Percentiles rank a stretch among this genome's conserved stretches.
Evolutionary conservation across 2,329 filamentous ascomycete genomes (phyloP).

Genomic region (Penicillium digitatum): DNA sequence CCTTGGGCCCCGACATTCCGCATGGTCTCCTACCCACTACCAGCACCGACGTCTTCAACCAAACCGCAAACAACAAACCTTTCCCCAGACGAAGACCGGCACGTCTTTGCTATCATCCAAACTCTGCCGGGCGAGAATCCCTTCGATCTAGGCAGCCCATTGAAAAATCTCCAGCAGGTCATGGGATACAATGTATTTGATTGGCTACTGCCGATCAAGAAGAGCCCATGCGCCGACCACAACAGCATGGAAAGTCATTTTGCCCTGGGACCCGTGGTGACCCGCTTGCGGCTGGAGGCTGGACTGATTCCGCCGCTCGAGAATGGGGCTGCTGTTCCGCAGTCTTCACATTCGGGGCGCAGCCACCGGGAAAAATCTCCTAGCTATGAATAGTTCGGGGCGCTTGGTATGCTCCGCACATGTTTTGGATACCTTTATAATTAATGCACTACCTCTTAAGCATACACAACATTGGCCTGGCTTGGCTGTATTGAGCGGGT

Average conservation of each 20-base stretch:
- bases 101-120: conserved; percentile 74
- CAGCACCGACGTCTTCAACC: conserved; percentile 19
- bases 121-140: conserved; percentile 74
- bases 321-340: neutral
- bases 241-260: conserved; percentile 64
- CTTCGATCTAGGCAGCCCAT: conserved; percentile 67
- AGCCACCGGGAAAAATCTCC: neutral
- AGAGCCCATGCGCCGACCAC: conserved; percentile 70
- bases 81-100: conserved; percentile 53
- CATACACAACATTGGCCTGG: neutral
- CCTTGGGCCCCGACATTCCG: conserved; percentile 34
- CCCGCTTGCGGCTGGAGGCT: conserved; percentile 51
- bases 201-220: conserved; percentile 74
- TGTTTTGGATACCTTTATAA: conserved; percentile 1
- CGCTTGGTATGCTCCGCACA: neutral
- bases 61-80: conserved; percentile 21
- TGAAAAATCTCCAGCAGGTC: conserved; percentile 70
- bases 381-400: neutral
- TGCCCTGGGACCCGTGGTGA: conserved; percentile 60
- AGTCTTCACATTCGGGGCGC: conserved; percentile 1
- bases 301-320: conserved; percentile 29
- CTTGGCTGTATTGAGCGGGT: neutral
- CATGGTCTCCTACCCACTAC: conserved; percentile 42
- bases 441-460: neutral
- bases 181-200: conserved; percentile 70